phyloP scores from a whole-genome alignment of 1,139 yeast species.

The Candida frijolesensis region DNA sequence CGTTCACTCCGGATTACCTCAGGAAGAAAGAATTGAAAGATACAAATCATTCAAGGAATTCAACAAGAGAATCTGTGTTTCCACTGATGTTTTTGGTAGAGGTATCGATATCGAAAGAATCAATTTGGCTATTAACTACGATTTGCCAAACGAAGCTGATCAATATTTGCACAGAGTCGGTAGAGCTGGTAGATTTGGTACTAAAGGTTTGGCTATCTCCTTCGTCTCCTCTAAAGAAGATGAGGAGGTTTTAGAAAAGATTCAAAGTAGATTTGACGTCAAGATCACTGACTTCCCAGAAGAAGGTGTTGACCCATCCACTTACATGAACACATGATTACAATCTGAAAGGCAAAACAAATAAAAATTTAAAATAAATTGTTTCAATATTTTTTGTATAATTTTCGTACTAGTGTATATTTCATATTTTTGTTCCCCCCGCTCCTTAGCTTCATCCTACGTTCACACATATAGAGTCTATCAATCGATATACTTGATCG shows the following conservation, averaged over 20 bases:
- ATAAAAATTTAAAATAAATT: background rate
- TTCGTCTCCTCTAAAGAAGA: conserved; percentile 86
- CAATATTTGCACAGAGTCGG: conserved; percentile 99
- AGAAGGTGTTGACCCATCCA: conserved; percentile 96
- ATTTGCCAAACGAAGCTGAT: conserved; percentile 88
- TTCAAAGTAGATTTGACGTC: conserved; percentile 97
- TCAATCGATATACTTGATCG: conserved; percentile 36
- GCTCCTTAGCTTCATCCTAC: conserved; percentile 4
- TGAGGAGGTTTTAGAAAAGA: conserved; percentile 86
- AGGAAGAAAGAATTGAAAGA: conserved; percentile 97
- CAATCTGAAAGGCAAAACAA: conserved; percentile 2
- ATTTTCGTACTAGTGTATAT: conserved; percentile 6
- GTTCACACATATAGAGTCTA: conserved; percentile 32
- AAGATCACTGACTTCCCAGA: conserved; percentile 94
- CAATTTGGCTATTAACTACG: conserved; percentile 96
- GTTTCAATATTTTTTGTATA: conserved; percentile 3
- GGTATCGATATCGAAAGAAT: conserved; percentile 99
- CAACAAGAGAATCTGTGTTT: conserved; percentile 97
- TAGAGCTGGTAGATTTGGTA: conserved; percentile 99
- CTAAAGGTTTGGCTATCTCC: conserved; percentile 95
- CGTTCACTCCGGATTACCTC: conserved; percentile 94
- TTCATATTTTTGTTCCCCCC: conserved; percentile 2
- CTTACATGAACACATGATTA: conserved; percentile 89
- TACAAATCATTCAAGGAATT: conserved; percentile 96
- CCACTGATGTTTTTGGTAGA: conserved; percentile 98